Conservation (phyloP, 331 rosid genomes). For the Dryas integrifolia region DNA sequence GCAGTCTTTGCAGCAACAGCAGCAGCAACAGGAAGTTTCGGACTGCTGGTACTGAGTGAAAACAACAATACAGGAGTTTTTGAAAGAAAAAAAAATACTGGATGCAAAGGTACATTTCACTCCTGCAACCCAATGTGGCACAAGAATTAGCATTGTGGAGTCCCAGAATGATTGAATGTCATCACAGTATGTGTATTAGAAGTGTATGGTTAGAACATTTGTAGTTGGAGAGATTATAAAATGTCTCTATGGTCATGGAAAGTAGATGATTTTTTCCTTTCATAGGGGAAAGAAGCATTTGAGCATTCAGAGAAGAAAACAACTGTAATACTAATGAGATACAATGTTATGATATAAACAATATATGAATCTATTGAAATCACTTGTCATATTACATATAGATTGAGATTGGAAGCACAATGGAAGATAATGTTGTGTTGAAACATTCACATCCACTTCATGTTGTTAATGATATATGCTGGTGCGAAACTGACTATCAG, state of each 20-base stretch:
- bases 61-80: not conserved
- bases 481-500: too few relatives aligned
- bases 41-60: slow-evolving; percentile 81
- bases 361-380: too few relatives aligned
- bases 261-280: not conserved
- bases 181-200: not conserved
- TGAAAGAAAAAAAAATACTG: not conserved
- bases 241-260: not conserved
- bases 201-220: slow-evolving; percentile 2
- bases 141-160: not conserved
- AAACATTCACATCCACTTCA: too few relatives aligned
- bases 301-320: not conserved
- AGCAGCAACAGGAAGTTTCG: slow-evolving; percentile 51
- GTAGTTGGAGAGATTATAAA: not conserved
- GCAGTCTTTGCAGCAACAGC: slow-evolving; percentile 42
- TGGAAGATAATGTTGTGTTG: not conserved
- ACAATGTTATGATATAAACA: too few relatives aligned
- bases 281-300: not conserved
- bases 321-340: not conserved
- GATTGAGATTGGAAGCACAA: not conserved
- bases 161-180: not conserved
- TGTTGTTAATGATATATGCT: too few relatives aligned
- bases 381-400: too few relatives aligned
- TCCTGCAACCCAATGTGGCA: not conserved
- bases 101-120: slow-evolving; percentile 6